Evolutionary conservation across 192 early-diverging fungal species (phyloP).

Genomic region (Mortierella alpina): DNA sequence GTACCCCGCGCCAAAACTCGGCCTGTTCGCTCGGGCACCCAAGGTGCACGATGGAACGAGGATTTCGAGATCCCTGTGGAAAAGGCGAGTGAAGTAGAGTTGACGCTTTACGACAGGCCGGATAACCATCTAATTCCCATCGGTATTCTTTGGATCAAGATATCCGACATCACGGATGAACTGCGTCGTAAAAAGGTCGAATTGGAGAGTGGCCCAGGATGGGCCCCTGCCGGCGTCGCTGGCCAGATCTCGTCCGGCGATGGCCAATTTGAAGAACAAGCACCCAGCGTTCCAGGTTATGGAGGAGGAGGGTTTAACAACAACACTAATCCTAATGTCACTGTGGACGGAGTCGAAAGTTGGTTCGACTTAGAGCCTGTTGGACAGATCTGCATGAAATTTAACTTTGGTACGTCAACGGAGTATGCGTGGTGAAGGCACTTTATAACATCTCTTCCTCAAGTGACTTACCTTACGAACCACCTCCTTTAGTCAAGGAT

Average conservation of each 20-base stretch:
- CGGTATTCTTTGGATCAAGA: conserved; percentile 92
- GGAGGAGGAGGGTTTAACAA: conserved; percentile 11
- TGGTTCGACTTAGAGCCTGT: conserved; percentile 95
- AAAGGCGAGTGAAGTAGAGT: conserved; percentile 91
- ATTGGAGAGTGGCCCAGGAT: conserved; percentile 66
- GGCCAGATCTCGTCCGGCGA: conserved; percentile 26
- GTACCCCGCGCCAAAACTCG: conserved; percentile 79
- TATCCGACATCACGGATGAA: conserved; percentile 93
- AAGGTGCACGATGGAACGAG: conserved; percentile 83
- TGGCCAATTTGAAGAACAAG: conserved; percentile 12
- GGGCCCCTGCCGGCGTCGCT: conserved; percentile 60
- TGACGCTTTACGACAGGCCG: conserved; percentile 88
- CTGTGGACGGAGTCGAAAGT: conserved; percentile 73
- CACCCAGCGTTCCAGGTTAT: neutral
- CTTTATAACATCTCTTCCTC: conserved; percentile 7
- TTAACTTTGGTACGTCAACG: conserved; percentile 79
- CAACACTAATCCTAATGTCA: conserved; percentile 19
- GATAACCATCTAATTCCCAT: conserved; percentile 77
- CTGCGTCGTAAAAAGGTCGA: conserved; percentile 78
- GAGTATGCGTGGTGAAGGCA: neutral
- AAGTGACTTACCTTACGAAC: neutral
- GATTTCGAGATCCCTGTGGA: conserved; percentile 90
- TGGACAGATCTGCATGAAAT: conserved; percentile 87
- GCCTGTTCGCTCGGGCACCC: conserved; percentile 62
- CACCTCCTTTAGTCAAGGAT: conserved; percentile 58